Percentiles rank a stretch among this genome's conserved stretches.
Evolutionary conservation across 2,329 filamentous ascomycete genomes (phyloP).

Genomic region (Curvularia eragrostidis): DNA sequence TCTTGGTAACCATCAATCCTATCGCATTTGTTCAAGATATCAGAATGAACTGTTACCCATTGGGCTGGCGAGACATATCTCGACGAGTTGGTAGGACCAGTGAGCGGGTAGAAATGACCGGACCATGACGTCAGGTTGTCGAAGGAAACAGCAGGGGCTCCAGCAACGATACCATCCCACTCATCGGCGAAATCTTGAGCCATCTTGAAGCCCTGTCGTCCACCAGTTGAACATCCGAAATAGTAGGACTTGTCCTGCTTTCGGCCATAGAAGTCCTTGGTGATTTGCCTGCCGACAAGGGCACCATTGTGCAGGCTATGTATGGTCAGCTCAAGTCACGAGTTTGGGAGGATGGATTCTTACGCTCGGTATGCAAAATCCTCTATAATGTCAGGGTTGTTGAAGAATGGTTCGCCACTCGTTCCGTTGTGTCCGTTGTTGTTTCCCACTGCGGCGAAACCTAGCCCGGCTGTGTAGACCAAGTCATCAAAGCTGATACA

Average conservation of each 20-base stretch:
- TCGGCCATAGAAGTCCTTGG: slow-evolving; percentile 50
- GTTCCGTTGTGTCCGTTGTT: slow-evolving; percentile 56
- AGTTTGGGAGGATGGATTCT: slow-evolving; percentile 9
- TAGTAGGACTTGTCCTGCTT: slow-evolving; percentile 52
- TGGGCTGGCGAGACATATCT: slow-evolving; percentile 50
- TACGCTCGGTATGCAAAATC: slow-evolving; percentile 58
- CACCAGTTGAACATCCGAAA: slow-evolving; percentile 48
- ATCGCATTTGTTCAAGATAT: slow-evolving; percentile 59
- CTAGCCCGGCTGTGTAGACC: slow-evolving; percentile 48
- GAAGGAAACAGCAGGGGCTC: slow-evolving; percentile 44
- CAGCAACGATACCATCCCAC: slow-evolving; percentile 49
- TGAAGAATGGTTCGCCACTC: slow-evolving; percentile 55
- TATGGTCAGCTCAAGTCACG: slow-evolving; percentile 2
- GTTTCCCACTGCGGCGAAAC: slow-evolving; percentile 51
- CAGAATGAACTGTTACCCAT: slow-evolving; percentile 52
- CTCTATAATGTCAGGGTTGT: slow-evolving; percentile 54
- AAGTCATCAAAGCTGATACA: slow-evolving; percentile 51
- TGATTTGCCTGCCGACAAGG: slow-evolving; percentile 51
- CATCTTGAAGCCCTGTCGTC: slow-evolving; percentile 47
- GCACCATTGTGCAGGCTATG: slow-evolving; percentile 42
- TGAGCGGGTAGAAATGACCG: slow-evolving; percentile 39
- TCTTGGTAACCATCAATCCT: slow-evolving; percentile 57
- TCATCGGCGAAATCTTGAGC: slow-evolving; percentile 46
- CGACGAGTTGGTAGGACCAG: slow-evolving; percentile 35
- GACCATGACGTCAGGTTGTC: slow-evolving; percentile 46